Evolutionary conservation across 2,329 filamentous ascomycete species (phyloP).

Genomic region (Colletotrichum euphorbiae): DNA sequence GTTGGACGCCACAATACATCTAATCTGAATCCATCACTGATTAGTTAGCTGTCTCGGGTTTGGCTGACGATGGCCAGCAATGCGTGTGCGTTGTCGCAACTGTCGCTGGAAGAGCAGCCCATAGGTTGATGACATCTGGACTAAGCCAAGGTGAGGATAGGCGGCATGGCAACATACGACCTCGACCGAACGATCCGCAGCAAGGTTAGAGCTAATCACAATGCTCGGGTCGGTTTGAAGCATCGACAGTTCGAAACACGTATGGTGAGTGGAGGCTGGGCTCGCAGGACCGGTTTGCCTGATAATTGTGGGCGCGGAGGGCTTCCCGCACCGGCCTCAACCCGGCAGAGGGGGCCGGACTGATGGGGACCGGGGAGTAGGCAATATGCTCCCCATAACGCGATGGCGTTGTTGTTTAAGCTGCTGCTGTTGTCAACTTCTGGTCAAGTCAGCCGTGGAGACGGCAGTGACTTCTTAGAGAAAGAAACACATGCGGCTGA

Average conservation of each 20-base stretch:
- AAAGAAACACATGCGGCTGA: not conserved
- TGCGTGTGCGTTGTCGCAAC: conserved; percentile 30
- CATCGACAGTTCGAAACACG: conserved; percentile 38
- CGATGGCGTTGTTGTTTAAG: not conserved
- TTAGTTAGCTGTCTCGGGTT: conserved; percentile 19
- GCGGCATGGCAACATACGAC: conserved; percentile 26
- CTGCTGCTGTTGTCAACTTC: not conserved
- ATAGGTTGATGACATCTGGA: conserved; percentile 11
- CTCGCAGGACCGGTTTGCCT: conserved; percentile 19
- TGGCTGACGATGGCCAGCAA: not conserved
- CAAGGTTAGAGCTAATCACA: not conserved
- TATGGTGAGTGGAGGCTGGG: conserved; percentile 20
- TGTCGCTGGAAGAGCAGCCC: not conserved
- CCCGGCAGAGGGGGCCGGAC: conserved; percentile 22
- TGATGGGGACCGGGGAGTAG: conserved; percentile 4
- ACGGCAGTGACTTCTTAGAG: not conserved
- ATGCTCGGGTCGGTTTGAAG: conserved; percentile 17
- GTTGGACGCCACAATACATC: conserved; percentile 23
- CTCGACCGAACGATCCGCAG: conserved; percentile 34
- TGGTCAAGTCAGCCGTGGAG: conserved; percentile 4
- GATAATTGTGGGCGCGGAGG: conserved; percentile 9
- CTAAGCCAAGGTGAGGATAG: conserved; percentile 13
- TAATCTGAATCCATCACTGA: conserved; percentile 3
- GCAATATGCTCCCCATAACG: not conserved
- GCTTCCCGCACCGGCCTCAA: conserved; percentile 20